Base-by-base conservation (phyloP, 371 early-diverging fungal species). In the Phascolomyces articulosus region DNA sequence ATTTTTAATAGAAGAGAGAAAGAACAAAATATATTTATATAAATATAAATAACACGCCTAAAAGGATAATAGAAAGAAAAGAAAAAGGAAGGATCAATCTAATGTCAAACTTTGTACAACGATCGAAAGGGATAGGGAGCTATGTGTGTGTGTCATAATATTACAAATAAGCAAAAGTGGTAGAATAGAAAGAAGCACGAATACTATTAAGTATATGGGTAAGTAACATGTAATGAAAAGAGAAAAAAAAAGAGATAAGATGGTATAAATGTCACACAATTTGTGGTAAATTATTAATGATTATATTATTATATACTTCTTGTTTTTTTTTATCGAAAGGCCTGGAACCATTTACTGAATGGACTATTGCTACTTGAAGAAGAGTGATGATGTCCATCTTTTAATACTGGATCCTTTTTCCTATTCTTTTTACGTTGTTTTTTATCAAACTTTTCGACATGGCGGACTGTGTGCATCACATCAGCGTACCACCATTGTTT, bases 381-480 rank as follows among this genome's bases (percentile, higher is more conserved):
- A n/a, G n/a, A n/a, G n/a, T n/a, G n/a, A n/a, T 29, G 3, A 9
- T 29, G 28, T 27, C 15, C 57, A 57, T 29, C 40, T 24, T 40
- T 40, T 18, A 40, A 21, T 26, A 23, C 1, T 41, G 44, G 1
- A 16, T 41, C 9, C 44, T 41, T 44, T 27, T 27, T 51, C 48
- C 20, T 21, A 28, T 26, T 29, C 54, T 65, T 65, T 16, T 44
- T 40, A 10, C 40, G 44, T 55, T 60, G 65, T 26, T 40, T 21
- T 29, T 67, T 74, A 41, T 78, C 75, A 41, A 69, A 62, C 13
- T 66, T 55, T 34, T 82, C 80, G 8, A 87, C 74, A 61, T 92
- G 91, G 4, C 93, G 83, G 18, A 87, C 84, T 18, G 87, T 82
- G 55, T 92, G 91, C 10, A 92, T 73, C 51, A 91, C 90, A 61